Base-by-base conservation (phyloP, 768 basidiomycete species). In the Boletus coccyginus region DNA sequence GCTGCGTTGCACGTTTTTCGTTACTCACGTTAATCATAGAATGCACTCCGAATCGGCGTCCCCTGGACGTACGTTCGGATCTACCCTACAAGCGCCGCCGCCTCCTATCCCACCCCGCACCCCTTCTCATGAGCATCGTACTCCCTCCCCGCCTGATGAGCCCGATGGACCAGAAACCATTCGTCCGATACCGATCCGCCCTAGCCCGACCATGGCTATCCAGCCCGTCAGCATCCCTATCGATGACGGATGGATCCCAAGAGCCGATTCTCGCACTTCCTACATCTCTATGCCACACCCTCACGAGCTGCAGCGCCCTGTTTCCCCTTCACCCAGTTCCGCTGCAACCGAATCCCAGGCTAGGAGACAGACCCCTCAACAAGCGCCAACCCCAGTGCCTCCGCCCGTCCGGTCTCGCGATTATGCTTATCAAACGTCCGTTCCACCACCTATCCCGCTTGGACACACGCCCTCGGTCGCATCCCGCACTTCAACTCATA, bases 161-260 rank as follows among this genome's bases (percentile, higher is more conserved):
- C 42, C 46, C 1, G 57, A 54, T 44, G 66, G 49, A 33, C 66
- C 69, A 38, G 70, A 68, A 53, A 62, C 59, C 11, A 68, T 72
- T 46, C 67, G 41, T 10, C 72, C 72, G 16, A 64, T 68, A 35
- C 68, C 63, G 9, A 63, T 70, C 47, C 72, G 65, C 41, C 57
- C 56, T 36, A 59, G 54, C 46, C 59, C 70, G 1, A 48, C 45
- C 31, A 35, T 61, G 17, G 19, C 52, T 7, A n/a, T 36, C 7
- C 63, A 44, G 3, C 58, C 50, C 16, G 49, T 59, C 19, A 53
- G 29, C 16, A 13, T 36, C 35, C 63, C 61, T 38, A 57, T 56
- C 2, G 72, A 72, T 24, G 62, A 73, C 21, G 62, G 55, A 35
- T 73, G 66, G 64, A 72, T 73, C 35, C 72, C 70, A 17, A 59